Evolutionary conservation across 1,139 yeast species (phyloP).

Genomic region (Pichia sp.): DNA sequence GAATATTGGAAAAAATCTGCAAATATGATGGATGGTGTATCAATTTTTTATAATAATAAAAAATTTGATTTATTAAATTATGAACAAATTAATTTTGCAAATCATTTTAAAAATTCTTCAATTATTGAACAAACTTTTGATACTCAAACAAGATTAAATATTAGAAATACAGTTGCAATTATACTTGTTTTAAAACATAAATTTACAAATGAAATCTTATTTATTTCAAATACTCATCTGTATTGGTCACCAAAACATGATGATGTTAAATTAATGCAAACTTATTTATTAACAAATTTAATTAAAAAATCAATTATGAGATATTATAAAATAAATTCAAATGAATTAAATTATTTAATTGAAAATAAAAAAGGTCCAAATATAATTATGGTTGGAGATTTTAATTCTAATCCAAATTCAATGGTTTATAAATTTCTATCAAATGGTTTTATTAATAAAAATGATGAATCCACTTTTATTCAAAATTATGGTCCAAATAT

Average conservation of each 20-base stretch:
- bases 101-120: constrained; percentile 30
- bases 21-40: constrained; percentile 52
- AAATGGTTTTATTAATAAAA: constrained; percentile 26
- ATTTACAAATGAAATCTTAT: constrained; percentile 34
- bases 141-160: constrained; percentile 33
- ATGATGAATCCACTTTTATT: constrained; percentile 7
- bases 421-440: constrained; percentile 41
- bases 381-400: constrained; percentile 40
- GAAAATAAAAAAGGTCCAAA: constrained; percentile 21
- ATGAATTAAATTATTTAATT: constrained; percentile 18
- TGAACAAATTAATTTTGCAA: constrained; percentile 38
- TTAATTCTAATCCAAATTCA: constrained; percentile 46
- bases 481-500: constrained; percentile 21
- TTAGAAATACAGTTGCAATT: constrained; percentile 52
- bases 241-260: constrained; percentile 49
- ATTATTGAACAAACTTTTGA: constrained; percentile 36
- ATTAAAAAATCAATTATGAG: constrained; percentile 19
- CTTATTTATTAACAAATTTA: constrained; percentile 38
- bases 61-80: constrained; percentile 42
- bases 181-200: constrained; percentile 42
- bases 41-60: constrained; percentile 41
- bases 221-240: constrained; percentile 52
- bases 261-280: constrained; percentile 50
- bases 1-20: constrained; percentile 41
- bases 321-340: constrained; percentile 26